Evolutionary conservation across 768 basidiomycete genomes (phyloP), one percentile per base, ranked within the genome.

Genomic region (Tylopilus sp.): DNA sequence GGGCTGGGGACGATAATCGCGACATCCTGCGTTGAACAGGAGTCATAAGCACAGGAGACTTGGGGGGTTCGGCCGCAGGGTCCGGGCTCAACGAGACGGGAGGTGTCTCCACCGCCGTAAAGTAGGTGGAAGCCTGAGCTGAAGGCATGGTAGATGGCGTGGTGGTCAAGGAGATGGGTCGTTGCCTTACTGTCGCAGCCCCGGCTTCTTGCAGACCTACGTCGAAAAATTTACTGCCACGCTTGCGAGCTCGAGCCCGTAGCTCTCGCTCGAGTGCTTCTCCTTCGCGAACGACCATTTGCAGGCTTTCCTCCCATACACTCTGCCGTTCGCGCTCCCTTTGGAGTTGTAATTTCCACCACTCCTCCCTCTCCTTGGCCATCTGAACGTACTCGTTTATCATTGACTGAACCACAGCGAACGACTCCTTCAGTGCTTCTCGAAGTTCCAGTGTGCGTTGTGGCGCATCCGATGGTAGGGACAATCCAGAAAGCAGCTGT

Each of bases 301-400:
- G 82, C 62, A 98, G 68, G 66, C 89, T 95, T 70, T 92, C 86
- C 69, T 95, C 94, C 95, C 95, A 98, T 23, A 93, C 73, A 11
- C 64, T 72, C 61, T 84, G 82, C 22, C 83, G 74, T 57, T 78
- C 73, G 43, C 77, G 74, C 63, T 92, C 88, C 22, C 79, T 78
- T 56, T 78, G 78, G 10, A 93, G 71, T 58, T 82, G 79, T 26
- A 75, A 70, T 50, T 75, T 77, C 74, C 82, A 94, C 79, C 86
- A 97, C 44, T 79, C 78, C 56, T 97, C 95, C n/a, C 95, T 76
- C 51, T 86, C 85, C 49, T 75, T 74, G 6, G 78, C 74, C 81
- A 94, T 89, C 40, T 76, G 68, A 2, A 82, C 71, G 59, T 88
- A 91, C 51, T 88, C 85, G 45, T 70, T 71, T n/a, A 89, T 64